These are phyloP conservation scores for Glycine tomentella DNA, from an alignment of 306 rosid species.

Conservation along the genomic window DNA sequence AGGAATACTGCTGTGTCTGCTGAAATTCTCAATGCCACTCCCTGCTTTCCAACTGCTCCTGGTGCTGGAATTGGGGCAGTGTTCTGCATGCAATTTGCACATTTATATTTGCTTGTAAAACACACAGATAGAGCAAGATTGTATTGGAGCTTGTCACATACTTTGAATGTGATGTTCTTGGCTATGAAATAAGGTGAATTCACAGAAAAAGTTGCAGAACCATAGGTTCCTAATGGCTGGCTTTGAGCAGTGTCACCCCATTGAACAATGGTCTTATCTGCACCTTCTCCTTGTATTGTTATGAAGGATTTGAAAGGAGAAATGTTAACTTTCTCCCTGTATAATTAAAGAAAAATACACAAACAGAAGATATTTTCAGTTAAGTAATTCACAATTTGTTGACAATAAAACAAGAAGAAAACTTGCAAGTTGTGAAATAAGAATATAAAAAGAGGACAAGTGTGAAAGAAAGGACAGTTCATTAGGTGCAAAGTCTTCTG, in stretches of 20 bases:
- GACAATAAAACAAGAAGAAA: slow-evolving; percentile 6
- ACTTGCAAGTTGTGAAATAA: slow-evolving; percentile 1
- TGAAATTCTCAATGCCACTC: slow-evolving; percentile 74
- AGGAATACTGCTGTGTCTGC: slow-evolving; percentile 66
- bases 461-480: slow-evolving; percentile 33
- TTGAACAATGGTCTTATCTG: slow-evolving; percentile 89
- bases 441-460: neutral
- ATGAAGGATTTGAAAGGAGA: slow-evolving; percentile 83
- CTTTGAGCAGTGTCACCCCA: slow-evolving; percentile 99
- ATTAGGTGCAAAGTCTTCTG: slow-evolving; percentile 26
- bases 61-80: slow-evolving; percentile 76
- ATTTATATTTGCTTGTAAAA: neutral
- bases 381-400: slow-evolving; percentile 18
- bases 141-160: slow-evolving; percentile 23
- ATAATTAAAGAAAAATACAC: neutral
- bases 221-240: slow-evolving; percentile 75
- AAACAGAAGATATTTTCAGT: slow-evolving; percentile 11
- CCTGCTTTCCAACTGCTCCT: slow-evolving; percentile 81
- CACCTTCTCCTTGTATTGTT: slow-evolving; percentile 95
- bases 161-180: slow-evolving; percentile 94
- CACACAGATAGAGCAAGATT: neutral
- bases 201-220: slow-evolving; percentile 93
- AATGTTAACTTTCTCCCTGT: slow-evolving; percentile 89
- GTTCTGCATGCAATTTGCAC: slow-evolving; percentile 53
- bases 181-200: slow-evolving; percentile 92